Percentiles rank a stretch among this genome's conserved stretches.
These are phyloP conservation scores for Candida easanensis DNA, from an alignment of 805 yeast species.

Conservation along the genomic window DNA sequence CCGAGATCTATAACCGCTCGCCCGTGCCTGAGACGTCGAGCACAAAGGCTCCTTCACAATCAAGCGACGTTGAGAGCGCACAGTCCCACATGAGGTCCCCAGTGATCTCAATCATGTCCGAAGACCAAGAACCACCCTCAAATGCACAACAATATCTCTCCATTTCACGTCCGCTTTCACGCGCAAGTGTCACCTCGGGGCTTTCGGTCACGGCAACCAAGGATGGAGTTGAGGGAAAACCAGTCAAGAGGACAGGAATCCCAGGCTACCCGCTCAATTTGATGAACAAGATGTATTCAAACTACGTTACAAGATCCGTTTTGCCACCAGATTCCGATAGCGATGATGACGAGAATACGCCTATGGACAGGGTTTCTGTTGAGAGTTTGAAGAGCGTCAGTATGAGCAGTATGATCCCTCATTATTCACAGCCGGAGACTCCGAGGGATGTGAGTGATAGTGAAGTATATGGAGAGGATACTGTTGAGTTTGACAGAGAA, in stretches of 20 bases:
- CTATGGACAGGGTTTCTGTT: slow-evolving; percentile 20
- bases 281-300: slow-evolving; percentile 34
- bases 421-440: slow-evolving; percentile 19
- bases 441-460: slow-evolving; percentile 12
- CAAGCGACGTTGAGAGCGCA: slow-evolving; percentile 14
- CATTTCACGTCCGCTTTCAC: slow-evolving; percentile 56
- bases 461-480: slow-evolving; percentile 14
- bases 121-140: slow-evolving; percentile 9
- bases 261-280: slow-evolving; percentile 38
- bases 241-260: slow-evolving; percentile 43
- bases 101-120: slow-evolving; percentile 9
- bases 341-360: slow-evolving; percentile 4
- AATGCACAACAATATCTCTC: slow-evolving; percentile 15
- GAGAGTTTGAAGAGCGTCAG: slow-evolving; percentile 25
- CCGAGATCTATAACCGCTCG: slow-evolving; percentile 8
- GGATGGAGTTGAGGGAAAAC: slow-evolving; percentile 68
- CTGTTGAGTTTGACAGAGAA: slow-evolving; percentile 20
- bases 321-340: slow-evolving; percentile 5
- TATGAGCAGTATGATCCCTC: slow-evolving; percentile 29
- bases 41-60: neutral
- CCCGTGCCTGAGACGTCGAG: slow-evolving; percentile 4
- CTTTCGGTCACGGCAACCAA: slow-evolving; percentile 73
- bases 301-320: slow-evolving; percentile 15
- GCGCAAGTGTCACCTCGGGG: slow-evolving; percentile 63
- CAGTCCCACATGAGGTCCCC: slow-evolving; percentile 14